These are phyloP conservation scores for Mycena kentingensis DNA, from an alignment of 768 basidiomycete genomes.

Conservation along the genomic window DNA sequence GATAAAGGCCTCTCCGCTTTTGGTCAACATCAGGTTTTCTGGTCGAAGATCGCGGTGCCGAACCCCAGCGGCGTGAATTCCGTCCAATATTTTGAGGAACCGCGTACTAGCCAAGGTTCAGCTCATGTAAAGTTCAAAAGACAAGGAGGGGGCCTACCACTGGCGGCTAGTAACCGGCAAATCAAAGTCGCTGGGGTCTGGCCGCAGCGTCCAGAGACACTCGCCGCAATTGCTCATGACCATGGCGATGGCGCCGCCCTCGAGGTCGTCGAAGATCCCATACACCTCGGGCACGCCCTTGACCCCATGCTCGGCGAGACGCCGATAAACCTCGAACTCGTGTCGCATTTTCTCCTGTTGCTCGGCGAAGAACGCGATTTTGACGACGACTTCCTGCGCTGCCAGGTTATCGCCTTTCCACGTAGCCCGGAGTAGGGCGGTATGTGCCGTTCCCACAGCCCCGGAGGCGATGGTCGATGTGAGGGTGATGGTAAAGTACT, in stretches of 20 bases:
- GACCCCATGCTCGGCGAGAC: conserved; percentile 3
- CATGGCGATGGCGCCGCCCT: conserved; percentile 14
- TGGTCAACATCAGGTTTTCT: conserved; percentile 12
- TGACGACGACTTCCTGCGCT: conserved; percentile 15
- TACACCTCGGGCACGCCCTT: conserved; percentile 17
- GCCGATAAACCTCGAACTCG: conserved; percentile 14
- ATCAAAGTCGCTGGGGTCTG: neutral
- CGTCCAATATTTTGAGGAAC: conserved; percentile 4
- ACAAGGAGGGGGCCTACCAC: neutral
- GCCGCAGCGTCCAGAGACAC: neutral
- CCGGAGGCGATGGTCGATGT: conserved; percentile 16
- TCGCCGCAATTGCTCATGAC: conserved; percentile 20
- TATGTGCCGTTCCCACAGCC: conserved; percentile 14
- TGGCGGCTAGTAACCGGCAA: neutral
- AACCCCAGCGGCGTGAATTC: conserved; percentile 18
- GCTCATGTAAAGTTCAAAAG: too few species aligned
- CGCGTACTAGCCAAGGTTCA: neutral
- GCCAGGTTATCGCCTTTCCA: neutral
- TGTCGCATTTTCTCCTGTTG: conserved; percentile 18
- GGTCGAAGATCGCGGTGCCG: conserved; percentile 17
- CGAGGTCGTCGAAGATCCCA: conserved; percentile 20
- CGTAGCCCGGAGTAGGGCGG: conserved; percentile 4
- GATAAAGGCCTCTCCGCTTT: conserved; percentile 7
- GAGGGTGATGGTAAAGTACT: conserved; percentile 13
- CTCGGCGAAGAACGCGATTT: conserved; percentile 16